phyloP scores from a whole-genome alignment of 2,329 filamentous ascomycete species.

The Sclerotinia subarctica region DNA sequence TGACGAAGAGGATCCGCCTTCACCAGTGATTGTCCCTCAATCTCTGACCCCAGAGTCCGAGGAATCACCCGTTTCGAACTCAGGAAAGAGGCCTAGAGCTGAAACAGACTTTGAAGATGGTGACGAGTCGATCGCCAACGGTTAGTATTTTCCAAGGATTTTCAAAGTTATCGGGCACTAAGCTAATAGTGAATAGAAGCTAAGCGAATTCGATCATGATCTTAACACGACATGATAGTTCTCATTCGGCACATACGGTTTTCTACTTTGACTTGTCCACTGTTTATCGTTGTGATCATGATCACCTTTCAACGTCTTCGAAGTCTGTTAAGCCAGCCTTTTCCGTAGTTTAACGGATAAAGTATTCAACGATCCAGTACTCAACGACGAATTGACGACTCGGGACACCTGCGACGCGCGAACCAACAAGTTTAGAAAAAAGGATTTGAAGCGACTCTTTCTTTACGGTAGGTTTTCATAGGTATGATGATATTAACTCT shows the following conservation, averaged over 20 bases:
- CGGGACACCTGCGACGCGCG: background rate
- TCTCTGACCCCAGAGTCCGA: constrained; percentile 17
- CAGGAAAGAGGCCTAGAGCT: constrained; percentile 33
- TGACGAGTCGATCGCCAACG: constrained; percentile 25
- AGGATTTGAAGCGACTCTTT: background rate
- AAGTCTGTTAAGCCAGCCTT: constrained; percentile 14
- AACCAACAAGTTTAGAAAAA: background rate
- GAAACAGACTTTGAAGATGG: constrained; percentile 31
- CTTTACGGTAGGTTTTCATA: constrained; percentile 32
- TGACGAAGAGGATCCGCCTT: constrained; percentile 22
- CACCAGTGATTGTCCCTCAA: constrained; percentile 1
- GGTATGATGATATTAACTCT: constrained; percentile 29
- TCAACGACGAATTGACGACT: background rate
- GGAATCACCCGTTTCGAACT: constrained; percentile 25
- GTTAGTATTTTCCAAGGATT: constrained; percentile 25
- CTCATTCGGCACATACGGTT: background rate
- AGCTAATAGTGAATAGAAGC: constrained; percentile 34
- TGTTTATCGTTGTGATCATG: background rate
- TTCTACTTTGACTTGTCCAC: constrained; percentile 13
- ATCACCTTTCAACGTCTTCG: constrained; percentile 8
- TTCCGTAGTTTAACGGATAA: background rate
- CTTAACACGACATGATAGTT: background rate
- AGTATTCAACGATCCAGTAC: background rate
- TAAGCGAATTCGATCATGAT: constrained; percentile 37
- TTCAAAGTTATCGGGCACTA: background rate